A percentile compares a stretch with the other conserved stretches of the same genome.
Conservation (phyloP, 495 filamentous ascomycete species). For the Oidiodendron maius region DNA sequence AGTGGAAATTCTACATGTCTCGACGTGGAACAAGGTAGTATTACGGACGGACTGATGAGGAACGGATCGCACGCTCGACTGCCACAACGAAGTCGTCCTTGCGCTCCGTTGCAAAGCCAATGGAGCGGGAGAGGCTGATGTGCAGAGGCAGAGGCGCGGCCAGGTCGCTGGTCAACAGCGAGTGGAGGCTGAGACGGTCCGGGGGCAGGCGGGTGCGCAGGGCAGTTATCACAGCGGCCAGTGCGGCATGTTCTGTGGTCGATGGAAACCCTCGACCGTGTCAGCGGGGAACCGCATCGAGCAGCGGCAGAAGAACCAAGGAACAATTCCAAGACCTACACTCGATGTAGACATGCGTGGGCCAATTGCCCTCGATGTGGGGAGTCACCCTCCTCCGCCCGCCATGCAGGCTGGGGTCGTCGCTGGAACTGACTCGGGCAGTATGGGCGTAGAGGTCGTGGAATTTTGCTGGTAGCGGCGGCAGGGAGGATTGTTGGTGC, state of each 20-base stretch:
- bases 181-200: conserved; percentile 33
- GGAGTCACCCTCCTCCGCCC: conserved; percentile 76
- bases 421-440: conserved; percentile 63
- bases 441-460: conserved; percentile 85
- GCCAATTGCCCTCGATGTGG: conserved; percentile 87
- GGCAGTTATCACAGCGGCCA: conserved; percentile 45
- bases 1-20: conserved; percentile 2
- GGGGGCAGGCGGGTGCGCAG: conserved; percentile 22
- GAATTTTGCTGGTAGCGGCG: conserved; percentile 78
- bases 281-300: conserved; percentile 11
- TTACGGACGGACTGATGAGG: conserved; percentile 40
- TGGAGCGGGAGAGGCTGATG: conserved; percentile 66
- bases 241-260: conserved; percentile 42
- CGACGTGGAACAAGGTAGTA: conserved; percentile 10
- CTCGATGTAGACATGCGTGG: conserved; percentile 87
- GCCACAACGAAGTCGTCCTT: conserved; percentile 16
- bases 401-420: conserved; percentile 80
- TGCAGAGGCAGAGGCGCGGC: conserved; percentile 78
- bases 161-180: conserved; percentile 68
- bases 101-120: conserved; percentile 37
- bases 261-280: conserved; percentile 61
- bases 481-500: conserved; percentile 37
- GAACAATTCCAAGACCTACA: conserved; percentile 54
- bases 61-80: conserved; percentile 25
- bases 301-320: background rate